Evolutionary conservation across 177 flowering plant species (phyloP).

Genomic region (Vitis hybrid): DNA sequence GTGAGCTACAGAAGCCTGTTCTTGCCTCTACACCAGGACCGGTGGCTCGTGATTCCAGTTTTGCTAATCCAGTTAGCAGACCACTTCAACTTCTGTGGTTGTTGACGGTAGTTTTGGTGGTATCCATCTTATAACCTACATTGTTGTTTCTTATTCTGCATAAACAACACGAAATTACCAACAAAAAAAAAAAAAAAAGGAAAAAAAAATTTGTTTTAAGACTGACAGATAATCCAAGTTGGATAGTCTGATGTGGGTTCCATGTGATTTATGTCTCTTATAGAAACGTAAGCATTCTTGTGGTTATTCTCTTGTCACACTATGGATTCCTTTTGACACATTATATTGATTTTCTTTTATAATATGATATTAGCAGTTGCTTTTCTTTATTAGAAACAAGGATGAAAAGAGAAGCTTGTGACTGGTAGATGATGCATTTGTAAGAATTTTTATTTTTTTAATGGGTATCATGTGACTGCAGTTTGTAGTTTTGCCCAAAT

Average conservation of each 20-base stretch:
- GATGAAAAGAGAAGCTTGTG: neutral
- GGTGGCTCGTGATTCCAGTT: conserved; percentile 16
- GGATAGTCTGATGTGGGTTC: too few species aligned
- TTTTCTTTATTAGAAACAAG: too few species aligned
- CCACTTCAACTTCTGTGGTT: conserved; percentile 24
- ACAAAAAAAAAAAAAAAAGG: too few species aligned
- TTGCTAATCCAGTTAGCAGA: conserved; percentile 15
- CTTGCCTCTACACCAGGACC: conserved; percentile 10
- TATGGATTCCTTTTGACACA: neutral
- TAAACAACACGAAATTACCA: too few species aligned
- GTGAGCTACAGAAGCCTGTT: conserved; percentile 28
- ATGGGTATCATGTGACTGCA: conserved; percentile 2
- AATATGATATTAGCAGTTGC: too few species aligned
- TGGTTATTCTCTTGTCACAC: conserved; percentile 17
- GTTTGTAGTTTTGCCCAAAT: too few species aligned
- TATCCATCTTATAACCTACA: too few species aligned
- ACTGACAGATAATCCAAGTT: too few species aligned
- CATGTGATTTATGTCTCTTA: too few species aligned
- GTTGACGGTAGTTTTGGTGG: conserved; percentile 11
- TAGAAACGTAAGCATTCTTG: neutral
- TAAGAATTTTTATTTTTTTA: neutral
- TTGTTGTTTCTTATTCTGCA: too few species aligned
- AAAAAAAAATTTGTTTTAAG: too few species aligned
- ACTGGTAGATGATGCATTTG: neutral
- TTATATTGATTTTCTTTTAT: too few species aligned